Conservation (phyloP, 495 filamentous ascomycete species). For the Podospora tetraspora region DNA sequence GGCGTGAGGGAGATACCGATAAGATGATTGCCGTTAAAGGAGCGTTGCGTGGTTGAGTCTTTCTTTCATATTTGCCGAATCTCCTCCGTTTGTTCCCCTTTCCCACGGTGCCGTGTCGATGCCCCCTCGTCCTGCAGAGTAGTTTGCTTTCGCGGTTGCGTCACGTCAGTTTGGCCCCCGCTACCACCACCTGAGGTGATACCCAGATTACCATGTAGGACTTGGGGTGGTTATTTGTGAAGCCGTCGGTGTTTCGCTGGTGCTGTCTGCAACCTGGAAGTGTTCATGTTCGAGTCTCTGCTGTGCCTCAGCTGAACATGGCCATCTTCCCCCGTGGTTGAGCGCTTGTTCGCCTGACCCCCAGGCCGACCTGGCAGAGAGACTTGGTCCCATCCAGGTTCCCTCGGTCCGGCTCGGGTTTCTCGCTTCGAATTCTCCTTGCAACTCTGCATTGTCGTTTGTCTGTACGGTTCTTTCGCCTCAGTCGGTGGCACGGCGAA, state of each 20-base stretch:
- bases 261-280: not conserved
- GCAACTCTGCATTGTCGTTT: not conserved
- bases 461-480: not conserved
- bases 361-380: not conserved
- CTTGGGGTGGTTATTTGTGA: not conserved
- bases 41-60: not conserved
- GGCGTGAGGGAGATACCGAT: not conserved
- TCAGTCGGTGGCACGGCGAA: not conserved
- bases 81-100: not conserved
- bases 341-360: not conserved
- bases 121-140: not conserved
- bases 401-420: not conserved
- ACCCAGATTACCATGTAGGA: not conserved
- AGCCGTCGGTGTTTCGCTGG: not conserved
- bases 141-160: too few relatives aligned
- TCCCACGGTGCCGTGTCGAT: not conserved
- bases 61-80: not conserved
- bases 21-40: not conserved
- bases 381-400: not conserved
- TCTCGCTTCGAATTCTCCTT: not conserved
- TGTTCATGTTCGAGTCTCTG: not conserved
- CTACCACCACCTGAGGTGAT: not conserved
- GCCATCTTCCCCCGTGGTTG: not conserved
- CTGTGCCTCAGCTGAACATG: not conserved
- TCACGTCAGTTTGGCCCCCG: too few relatives aligned